Evolutionary conservation across 768 basidiomycete genomes (phyloP).

Genomic region (Hebeloma cylindrosporum): DNA sequence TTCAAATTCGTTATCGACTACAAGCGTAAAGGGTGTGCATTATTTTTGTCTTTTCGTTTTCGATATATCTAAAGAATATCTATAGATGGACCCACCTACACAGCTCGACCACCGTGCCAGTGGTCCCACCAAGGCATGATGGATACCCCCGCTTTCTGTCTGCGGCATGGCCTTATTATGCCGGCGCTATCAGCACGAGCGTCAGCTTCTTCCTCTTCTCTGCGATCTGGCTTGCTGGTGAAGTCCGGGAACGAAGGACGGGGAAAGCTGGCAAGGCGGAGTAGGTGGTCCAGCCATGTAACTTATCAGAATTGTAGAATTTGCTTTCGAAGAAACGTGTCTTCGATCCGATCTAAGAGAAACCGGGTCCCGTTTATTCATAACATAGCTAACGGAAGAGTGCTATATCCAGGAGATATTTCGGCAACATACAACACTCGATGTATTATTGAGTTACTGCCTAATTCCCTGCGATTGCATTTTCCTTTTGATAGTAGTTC

Average conservation of each 20-base stretch:
- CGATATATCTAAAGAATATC: not conserved
- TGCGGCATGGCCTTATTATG: slow-evolving; percentile 96
- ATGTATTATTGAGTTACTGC: too few species aligned
- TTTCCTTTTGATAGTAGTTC: too few species aligned
- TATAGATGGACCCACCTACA: slow-evolving; percentile 73
- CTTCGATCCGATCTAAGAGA: too few species aligned
- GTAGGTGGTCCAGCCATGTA: too few species aligned
- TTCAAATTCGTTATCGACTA: slow-evolving; percentile 96
- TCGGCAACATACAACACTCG: too few species aligned
- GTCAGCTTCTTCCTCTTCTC: slow-evolving; percentile 85
- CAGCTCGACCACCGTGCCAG: slow-evolving; percentile 72
- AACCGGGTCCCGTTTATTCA: too few species aligned
- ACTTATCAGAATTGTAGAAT: too few species aligned
- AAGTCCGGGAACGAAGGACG: slow-evolving; percentile 60
- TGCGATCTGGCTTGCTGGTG: slow-evolving; percentile 83
- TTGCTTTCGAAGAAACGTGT: too few species aligned
- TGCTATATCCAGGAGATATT: too few species aligned
- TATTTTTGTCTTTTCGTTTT: not conserved
- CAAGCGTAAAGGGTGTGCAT: slow-evolving; percentile 80
- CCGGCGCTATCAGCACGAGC: slow-evolving; percentile 86
- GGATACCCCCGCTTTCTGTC: slow-evolving; percentile 93
- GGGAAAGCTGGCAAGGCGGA: slow-evolving; percentile 43
- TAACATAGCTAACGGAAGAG: too few species aligned
- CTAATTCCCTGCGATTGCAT: too few species aligned
- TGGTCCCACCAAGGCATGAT: slow-evolving; percentile 94